Evolutionary conservation across 2,329 filamentous ascomycete genomes (phyloP).

Genomic region (Xylariaceae sp.): DNA sequence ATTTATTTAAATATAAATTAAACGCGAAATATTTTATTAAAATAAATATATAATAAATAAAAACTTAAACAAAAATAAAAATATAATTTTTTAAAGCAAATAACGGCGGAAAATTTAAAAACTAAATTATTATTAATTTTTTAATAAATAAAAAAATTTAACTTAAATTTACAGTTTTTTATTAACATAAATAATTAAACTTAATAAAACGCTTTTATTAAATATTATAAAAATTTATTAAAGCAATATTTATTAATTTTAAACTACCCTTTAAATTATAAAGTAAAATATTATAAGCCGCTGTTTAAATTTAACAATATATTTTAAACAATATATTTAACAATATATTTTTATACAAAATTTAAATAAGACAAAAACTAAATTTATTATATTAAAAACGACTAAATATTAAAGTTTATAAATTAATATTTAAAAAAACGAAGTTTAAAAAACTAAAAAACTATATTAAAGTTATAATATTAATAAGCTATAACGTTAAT

Average conservation of each 20-base stretch:
- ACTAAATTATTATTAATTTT: background rate
- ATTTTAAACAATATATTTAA: constrained; percentile 3
- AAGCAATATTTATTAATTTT: background rate
- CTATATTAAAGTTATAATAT: background rate
- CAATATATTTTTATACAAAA: background rate
- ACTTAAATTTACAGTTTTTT: background rate
- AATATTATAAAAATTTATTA: background rate
- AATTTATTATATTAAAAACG: background rate
- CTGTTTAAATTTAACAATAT: background rate
- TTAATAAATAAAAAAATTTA: background rate
- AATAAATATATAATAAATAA: background rate
- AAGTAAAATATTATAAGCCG: background rate
- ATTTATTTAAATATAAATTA: background rate
- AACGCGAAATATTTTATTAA: background rate
- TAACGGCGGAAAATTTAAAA: background rate
- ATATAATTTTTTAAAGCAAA: constrained; percentile 1
- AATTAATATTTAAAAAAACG: background rate
- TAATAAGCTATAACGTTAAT: background rate
- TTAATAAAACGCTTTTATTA: background rate
- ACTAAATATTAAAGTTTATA: background rate
- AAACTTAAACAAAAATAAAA: constrained; percentile 3
- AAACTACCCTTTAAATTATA: background rate
- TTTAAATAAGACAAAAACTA: background rate
- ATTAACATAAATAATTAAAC: background rate
- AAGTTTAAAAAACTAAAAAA: background rate